Base-by-base conservation (phyloP, 2,329 filamentous ascomycete genomes). In the Teratosphaeria viscida region DNA sequence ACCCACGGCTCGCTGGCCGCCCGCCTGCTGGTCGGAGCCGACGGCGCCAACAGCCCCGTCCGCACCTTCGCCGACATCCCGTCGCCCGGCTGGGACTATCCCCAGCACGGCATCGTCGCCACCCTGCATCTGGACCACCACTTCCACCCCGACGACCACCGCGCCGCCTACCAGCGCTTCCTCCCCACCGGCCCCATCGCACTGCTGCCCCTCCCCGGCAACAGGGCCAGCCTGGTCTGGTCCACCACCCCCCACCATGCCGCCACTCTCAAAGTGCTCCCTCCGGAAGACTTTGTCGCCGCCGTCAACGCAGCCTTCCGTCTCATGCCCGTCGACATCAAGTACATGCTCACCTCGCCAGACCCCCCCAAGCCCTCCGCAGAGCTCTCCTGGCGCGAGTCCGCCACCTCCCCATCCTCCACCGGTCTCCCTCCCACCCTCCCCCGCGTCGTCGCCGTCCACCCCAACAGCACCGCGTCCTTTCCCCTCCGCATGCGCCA, bases 231-330 rank as follows among this genome's bases (percentile, higher is more conserved):
- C 0, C 79, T 99, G 4, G 94, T 99, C 19, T 99, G 94, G 94
- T 95, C 91, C 5, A 97, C 92, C 1, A 94, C 89, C 0, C 87
- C 91, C 0, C 80, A 85, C 58, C 85, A 90, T 61, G 94, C 92
- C 0, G 81, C 88, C 0, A 80, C 87, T 58, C 80, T 99, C 49
- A 96, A 95, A 77, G 82, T 82, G 43, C 80, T 99, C 4, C 77
- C 85, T 0, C 73, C 85, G 0, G 77, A 79, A 55, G 88, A 95
- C 70, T 95, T 99, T 70, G 77, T 86, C 16, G 86, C 90, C 35
- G 87, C 92, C 81, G 89, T 99, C 65, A 97, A 99, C 71, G 91
- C 92, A 0, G 94, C 90, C 0, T 96, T 99, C 78, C 85, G 91
- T 12, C 81, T 99, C 19, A 82, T 82, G 60, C 81, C 87, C 16